Percentiles rank a stretch among this genome's conserved stretches.
phyloP scores from a whole-genome alignment of 208 protist genomes.

The Histomonas meleagridis region DNA sequence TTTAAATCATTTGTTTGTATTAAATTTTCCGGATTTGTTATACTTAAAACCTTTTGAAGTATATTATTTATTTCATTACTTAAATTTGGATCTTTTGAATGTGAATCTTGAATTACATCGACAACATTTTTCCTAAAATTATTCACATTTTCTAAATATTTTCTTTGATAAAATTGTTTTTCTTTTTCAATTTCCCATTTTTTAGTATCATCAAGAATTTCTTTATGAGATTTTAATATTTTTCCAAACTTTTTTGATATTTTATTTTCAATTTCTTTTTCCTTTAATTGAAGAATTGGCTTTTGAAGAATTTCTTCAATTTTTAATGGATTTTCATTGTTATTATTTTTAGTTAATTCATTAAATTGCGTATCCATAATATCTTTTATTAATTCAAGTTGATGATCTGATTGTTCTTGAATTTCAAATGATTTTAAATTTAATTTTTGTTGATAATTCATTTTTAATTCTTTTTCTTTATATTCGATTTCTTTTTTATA shows the following conservation, averaged over 20 bases:
- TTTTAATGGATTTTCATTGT: not conserved
- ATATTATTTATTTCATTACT: no score
- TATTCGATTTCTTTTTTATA: not conserved
- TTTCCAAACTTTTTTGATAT: not conserved
- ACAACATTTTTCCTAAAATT: not conserved
- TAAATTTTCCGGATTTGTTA: no score
- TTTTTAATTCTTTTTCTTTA: not conserved
- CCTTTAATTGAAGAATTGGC: not conserved
- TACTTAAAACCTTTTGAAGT: no score
- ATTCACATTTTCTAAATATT: not conserved
- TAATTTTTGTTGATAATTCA: not conserved
- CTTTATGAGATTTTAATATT: not conserved
- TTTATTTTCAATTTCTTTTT: not conserved
- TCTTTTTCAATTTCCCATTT: slow-evolving; percentile 8
- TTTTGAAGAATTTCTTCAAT: not conserved
- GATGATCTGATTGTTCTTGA: not conserved
- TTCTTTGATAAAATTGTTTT: not conserved
- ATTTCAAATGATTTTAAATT: not conserved
- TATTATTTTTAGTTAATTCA: not conserved
- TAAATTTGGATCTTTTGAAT: no score
- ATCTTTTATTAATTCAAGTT: not conserved
- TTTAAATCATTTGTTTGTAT: not conserved
- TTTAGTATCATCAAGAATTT: not conserved
- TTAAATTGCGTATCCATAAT: not conserved
- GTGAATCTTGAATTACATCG: no score